phyloP scores from a whole-genome alignment of 371 early-diverging fungal species.

The Mucor ambiguus region DNA sequence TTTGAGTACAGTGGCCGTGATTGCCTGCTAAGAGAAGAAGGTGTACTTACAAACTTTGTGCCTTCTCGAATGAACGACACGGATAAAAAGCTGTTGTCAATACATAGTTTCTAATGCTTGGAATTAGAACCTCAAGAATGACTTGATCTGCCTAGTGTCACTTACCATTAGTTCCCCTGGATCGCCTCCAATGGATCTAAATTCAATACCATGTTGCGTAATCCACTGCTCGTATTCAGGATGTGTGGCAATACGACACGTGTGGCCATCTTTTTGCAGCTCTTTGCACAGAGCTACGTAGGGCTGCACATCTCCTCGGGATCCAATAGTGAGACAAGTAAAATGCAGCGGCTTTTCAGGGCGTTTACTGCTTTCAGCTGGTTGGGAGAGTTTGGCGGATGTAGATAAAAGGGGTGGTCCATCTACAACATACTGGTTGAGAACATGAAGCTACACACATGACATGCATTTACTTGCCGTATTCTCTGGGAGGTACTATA shows the following conservation, averaged over 20 bases:
- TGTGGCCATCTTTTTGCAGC: constrained; percentile 71
- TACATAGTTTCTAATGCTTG: constrained; percentile 62
- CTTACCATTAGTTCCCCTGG: constrained; percentile 67
- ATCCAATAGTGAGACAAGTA: constrained; percentile 80
- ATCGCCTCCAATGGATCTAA: constrained; percentile 71
- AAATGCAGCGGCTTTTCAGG: constrained; percentile 63
- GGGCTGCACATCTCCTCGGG: constrained; percentile 86
- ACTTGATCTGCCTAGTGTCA: background rate
- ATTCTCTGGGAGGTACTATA: constrained; percentile 35
- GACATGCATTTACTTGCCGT: constrained; percentile 18
- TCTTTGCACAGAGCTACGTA: constrained; percentile 81
- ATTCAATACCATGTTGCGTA: constrained; percentile 73
- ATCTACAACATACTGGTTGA: constrained; percentile 5
- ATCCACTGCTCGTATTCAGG: constrained; percentile 76
- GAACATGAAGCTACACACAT: background rate
- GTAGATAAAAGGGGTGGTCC: constrained; percentile 20
- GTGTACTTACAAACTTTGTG: constrained; percentile 49
- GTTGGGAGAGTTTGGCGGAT: background rate
- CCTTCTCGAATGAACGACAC: constrained; percentile 72
- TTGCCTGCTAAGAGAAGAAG: too few species aligned
- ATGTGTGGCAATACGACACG: constrained; percentile 76
- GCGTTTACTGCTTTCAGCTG: constrained; percentile 1
- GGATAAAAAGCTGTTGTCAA: constrained; percentile 78
- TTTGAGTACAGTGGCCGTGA: background rate
- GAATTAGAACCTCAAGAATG: too few species aligned